Conservation (phyloP, 1,139 yeast species). For the Hanseniaspora gamundiae region DNA sequence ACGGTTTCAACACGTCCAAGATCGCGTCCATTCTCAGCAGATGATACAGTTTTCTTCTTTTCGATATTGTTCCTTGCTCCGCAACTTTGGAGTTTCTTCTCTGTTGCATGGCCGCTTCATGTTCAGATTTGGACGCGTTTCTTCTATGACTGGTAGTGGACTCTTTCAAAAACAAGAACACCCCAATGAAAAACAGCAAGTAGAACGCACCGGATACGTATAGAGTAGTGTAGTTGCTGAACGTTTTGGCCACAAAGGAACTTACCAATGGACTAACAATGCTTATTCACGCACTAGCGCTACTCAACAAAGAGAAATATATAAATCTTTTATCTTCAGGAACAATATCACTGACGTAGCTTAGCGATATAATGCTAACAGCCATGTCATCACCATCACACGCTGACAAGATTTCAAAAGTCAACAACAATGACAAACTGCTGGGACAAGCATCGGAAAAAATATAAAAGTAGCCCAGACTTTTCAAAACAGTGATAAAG, state of each 20-base stretch:
- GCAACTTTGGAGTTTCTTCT: neutral
- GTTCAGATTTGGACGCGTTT: constrained; percentile 28
- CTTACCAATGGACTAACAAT: constrained; percentile 46
- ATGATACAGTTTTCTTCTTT: neutral
- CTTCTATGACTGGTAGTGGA: constrained; percentile 38
- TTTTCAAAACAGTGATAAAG: constrained; percentile 4
- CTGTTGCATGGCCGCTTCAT: neutral
- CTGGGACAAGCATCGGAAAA: neutral
- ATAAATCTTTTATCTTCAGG: constrained; percentile 36
- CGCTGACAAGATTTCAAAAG: constrained; percentile 3
- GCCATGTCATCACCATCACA: constrained; percentile 38
- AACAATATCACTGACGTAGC: constrained; percentile 47
- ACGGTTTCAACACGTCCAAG: constrained; percentile 31
- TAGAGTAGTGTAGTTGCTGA: constrained; percentile 14
- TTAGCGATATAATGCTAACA: constrained; percentile 35
- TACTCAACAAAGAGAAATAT: constrained; percentile 28
- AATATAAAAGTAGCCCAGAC: constrained; percentile 3
- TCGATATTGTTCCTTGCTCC: neutral
- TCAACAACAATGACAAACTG: constrained; percentile 1
- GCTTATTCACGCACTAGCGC: constrained; percentile 38
- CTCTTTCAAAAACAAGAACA: constrained; percentile 35
- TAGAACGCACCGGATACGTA: constrained; percentile 10
- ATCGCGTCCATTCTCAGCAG: neutral
- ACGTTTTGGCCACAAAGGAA: constrained; percentile 24
- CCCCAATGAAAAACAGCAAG: constrained; percentile 19